Evolutionary conservation across 257 asterid species (phyloP).

Genomic region (Datura wrightii): DNA sequence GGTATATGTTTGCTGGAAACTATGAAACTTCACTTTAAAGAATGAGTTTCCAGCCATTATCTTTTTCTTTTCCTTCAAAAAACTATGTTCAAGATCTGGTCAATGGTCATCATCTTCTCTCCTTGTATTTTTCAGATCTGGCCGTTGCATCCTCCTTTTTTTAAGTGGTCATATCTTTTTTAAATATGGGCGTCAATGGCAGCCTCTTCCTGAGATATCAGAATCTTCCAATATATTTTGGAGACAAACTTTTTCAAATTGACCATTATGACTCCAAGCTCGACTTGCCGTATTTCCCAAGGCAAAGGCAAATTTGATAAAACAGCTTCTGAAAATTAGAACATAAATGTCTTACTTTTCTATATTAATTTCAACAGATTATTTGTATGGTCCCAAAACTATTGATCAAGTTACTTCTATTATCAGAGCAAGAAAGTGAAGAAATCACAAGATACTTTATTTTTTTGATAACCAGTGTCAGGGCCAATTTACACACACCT

Average conservation of each 20-base stretch:
- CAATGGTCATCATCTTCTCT: not conserved
- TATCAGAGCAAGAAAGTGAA: slow-evolving; percentile 8
- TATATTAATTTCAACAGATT: not conserved
- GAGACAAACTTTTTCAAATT: not conserved
- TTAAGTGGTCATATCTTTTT: not conserved
- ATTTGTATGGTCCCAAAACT: slow-evolving; percentile 19
- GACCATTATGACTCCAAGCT: not conserved
- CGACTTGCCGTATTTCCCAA: not conserved
- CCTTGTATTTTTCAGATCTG: not conserved
- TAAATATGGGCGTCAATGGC: not conserved
- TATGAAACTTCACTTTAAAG: not conserved
- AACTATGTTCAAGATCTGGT: not conserved
- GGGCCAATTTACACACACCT: too few relatives aligned
- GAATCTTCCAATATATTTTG: not conserved
- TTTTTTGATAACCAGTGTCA: too few relatives aligned
- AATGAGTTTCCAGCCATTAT: not conserved
- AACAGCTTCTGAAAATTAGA: not conserved
- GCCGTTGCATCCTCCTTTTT: not conserved
- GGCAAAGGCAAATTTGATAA: not conserved
- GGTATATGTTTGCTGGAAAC: not conserved
- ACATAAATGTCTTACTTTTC: slow-evolving; percentile 3
- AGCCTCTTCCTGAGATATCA: not conserved
- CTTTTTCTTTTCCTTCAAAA: not conserved
- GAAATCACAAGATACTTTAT: not conserved
- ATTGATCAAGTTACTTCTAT: not conserved